Percentiles rank a stretch among this genome's conserved stretches.
Evolutionary conservation across 768 basidiomycete species (phyloP).

Genomic region (Agrocybe pediades): DNA sequence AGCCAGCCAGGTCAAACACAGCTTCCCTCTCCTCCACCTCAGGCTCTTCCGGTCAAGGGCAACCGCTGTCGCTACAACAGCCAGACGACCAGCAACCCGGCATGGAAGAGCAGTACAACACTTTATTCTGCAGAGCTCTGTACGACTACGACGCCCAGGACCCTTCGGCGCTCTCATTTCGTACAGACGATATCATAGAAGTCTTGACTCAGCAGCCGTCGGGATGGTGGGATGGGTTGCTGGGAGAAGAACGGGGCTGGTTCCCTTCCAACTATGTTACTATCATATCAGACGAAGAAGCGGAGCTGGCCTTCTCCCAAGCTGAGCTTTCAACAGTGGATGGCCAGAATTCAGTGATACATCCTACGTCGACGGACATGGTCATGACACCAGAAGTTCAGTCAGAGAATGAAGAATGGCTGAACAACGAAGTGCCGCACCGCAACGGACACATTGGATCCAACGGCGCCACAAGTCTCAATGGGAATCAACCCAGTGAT

Average conservation of each 20-base stretch:
- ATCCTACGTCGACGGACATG: constrained; percentile 39
- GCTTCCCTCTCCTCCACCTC: constrained; percentile 17
- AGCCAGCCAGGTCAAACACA: constrained; percentile 12
- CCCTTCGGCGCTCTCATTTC: constrained; percentile 86
- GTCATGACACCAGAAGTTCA: constrained; percentile 47
- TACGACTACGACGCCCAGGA: constrained; percentile 93
- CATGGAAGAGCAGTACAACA: constrained; percentile 66
- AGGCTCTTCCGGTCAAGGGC: constrained; percentile 11
- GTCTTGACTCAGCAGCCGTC: constrained; percentile 89
- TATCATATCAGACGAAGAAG: constrained; percentile 78
- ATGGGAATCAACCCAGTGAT: constrained; percentile 58
- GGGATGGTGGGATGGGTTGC: constrained; percentile 98
- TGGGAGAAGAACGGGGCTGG: constrained; percentile 91
- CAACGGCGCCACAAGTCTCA: constrained; percentile 11
- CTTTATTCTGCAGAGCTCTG: constrained; percentile 87
- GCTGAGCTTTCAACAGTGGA: constrained; percentile 46
- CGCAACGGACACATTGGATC: constrained; percentile 26
- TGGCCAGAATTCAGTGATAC: constrained; percentile 21
- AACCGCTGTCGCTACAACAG: constrained; percentile 14
- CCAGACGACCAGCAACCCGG: constrained; percentile 28
- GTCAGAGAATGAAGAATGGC: constrained; percentile 59
- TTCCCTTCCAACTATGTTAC: constrained; percentile 96
- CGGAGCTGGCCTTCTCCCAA: constrained; percentile 62
- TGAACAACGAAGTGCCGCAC: constrained; percentile 46
- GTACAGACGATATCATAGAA: constrained; percentile 87